A percentile compares a stretch with the other conserved stretches of the same genome.
Evolutionary conservation across 164 flowering plant species (phyloP).

Genomic region (Magnolia officinalis): DNA sequence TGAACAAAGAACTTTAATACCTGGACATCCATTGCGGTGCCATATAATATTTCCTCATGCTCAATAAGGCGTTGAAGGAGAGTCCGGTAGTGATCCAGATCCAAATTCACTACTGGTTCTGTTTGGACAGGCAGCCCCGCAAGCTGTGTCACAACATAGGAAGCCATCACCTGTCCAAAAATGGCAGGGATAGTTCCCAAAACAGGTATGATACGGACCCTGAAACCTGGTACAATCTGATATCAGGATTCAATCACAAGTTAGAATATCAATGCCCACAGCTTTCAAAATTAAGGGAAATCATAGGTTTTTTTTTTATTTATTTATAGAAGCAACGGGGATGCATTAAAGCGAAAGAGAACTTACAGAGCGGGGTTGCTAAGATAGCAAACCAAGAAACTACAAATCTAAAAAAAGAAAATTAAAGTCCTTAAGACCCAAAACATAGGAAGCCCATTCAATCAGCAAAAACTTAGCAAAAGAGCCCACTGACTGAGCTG

Average conservation of each 20-base stretch:
- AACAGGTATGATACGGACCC: constrained; percentile 95
- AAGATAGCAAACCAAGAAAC: too few relatives aligned
- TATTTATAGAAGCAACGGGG: too few relatives aligned
- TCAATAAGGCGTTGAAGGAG: constrained; percentile 95
- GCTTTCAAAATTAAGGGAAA: background rate
- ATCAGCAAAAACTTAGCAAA: too few relatives aligned
- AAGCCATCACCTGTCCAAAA: constrained; percentile 98
- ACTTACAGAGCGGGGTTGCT: too few relatives aligned
- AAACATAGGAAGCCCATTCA: too few relatives aligned
- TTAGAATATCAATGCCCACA: constrained; percentile 7
- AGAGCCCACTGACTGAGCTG: too few relatives aligned
- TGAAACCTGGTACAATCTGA: constrained; percentile 89
- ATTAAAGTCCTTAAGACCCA: too few relatives aligned
- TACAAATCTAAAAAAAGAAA: too few relatives aligned
- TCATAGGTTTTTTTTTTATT: too few relatives aligned
- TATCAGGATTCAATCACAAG: constrained; percentile 10
- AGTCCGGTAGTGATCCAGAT: constrained; percentile 68
- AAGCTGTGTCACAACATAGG: constrained; percentile 79
- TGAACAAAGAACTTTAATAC: constrained; percentile 24
- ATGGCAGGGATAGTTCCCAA: constrained; percentile 94
- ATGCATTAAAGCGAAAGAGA: too few relatives aligned
- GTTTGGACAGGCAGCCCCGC: constrained; percentile 71
- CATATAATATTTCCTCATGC: constrained; percentile 83
- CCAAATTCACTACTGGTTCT: constrained; percentile 86
- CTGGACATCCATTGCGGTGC: constrained; percentile 67